Base-by-base conservation (phyloP, 2,329 filamentous ascomycete species). In the Fusarium longipes region DNA sequence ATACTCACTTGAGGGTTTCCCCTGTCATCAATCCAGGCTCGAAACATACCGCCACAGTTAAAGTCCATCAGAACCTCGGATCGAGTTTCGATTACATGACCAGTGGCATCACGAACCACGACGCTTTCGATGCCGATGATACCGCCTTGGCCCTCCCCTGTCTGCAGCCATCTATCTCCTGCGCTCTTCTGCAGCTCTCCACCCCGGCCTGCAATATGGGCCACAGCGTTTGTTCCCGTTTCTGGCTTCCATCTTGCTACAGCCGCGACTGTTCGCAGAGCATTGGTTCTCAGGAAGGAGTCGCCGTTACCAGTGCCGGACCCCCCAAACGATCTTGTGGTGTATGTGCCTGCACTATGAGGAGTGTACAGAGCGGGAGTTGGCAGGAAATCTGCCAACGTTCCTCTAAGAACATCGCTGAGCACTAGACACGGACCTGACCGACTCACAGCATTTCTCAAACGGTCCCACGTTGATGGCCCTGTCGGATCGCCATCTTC, bases 291-390 rank as follows among this genome's bases (percentile, higher is more conserved):
- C 17, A 97, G 83, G 76, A 97, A 97, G 0, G 91, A 93, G 78
- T 97, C 93, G 1, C 94, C 93, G 71, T 97, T 97, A 0, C 93
- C 94, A 0, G 93, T 95, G 1, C 92, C 91, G 0, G 91, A 95
- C 11, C 93, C 81, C 0, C 84, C 92, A 8, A 85, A 74, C 1
- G 83, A 82, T n/a, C 77, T 68, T 5, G 67, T 76, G 27, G 70
- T 76, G 29, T 51, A 56, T 18, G 47, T 53, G 25, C 25, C 43
- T 43, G 33, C 24, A 29, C 24, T n/a, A 3, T 74, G 25, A 4
- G 81, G 82, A 4, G 68, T 68, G 68, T 83, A 83, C 17, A 75
- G 30, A 18, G 77, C 79, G 8, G 83, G 82, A 7, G 79, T 81
- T 0, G 87, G 86, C 2, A 91, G 74, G 65, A 89, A 92, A 69